Base-by-base conservation (phyloP, 139 green algal genomes). In the Chlorella sorokiniana region DNA sequence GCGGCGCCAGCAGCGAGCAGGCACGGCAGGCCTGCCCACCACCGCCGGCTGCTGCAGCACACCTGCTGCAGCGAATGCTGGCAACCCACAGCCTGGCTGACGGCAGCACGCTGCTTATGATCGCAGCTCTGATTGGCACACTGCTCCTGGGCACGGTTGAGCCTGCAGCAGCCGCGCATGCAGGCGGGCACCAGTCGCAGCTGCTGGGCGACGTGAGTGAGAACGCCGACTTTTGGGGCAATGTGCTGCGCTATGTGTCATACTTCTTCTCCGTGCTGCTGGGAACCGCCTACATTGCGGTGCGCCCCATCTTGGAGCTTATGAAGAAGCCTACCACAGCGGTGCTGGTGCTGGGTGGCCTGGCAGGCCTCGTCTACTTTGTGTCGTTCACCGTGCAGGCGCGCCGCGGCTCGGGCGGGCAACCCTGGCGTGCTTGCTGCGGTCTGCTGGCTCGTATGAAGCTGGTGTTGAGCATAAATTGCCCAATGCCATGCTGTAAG, bases 191-290 rank as follows among this genome's bases (percentile, higher is more conserved):
- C 4, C 52, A 38, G 48, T 38, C 75, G 40, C 75, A 69, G 54
- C 44, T 78, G 51, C 40, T 84, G 29, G 67, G 38, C 31, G 69
- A 86, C 63, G 52, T 96, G 8, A 90, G 90, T 42, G 91, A 94
- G 68, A 88, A 89, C 11, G 79, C 92, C 37, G 90, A 94, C 10
- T 94, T 98, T 56, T 95, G 84, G 89, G 81, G 65, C 71, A 98
- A 98, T 84, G 86, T 98, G 1, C 81, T 83, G 31, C 84, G 90
- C 54, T 98, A 98, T 77, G 84, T 88, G 22, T 90, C 91, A 41
- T 98, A 95, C 81, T 98, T 97, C 72, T 91, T 98, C 23, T 94
- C 92, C 6, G 92, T 98, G 63, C 92, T 98, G 84, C 76, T 96
- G 35, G 94, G 94, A n/a, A 98, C 94, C 11, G 94, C 89, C 23